Evolutionary conservation across 345 rosid genomes (phyloP).

Genomic region (Schrenkiella parvula): DNA sequence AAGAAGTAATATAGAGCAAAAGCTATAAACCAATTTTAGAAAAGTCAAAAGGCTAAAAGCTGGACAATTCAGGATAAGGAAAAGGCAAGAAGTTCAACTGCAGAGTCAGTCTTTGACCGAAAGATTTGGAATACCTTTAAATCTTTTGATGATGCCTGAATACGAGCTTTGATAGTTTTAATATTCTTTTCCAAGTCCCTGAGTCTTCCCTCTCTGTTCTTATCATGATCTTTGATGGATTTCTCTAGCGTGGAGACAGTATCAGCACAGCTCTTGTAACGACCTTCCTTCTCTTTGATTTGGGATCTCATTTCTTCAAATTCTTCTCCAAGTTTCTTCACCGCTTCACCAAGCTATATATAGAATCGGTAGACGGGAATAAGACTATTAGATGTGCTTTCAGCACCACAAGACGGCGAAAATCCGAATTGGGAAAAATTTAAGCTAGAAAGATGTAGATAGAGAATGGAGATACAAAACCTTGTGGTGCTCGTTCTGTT

Average conservation of each 20-base stretch:
- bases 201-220: constrained; percentile 73
- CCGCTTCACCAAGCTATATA: constrained; percentile 68
- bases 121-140: constrained; percentile 52
- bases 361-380: background rate
- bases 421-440: background rate
- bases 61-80: constrained; percentile 1
- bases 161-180: constrained; percentile 59
- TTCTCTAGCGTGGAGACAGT: constrained; percentile 60
- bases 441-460: constrained; percentile 4
- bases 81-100: background rate
- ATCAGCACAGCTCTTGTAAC: constrained; percentile 48
- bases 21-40: background rate
- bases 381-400: background rate
- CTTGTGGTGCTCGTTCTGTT: constrained; percentile 95
- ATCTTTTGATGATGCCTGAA: constrained; percentile 73
- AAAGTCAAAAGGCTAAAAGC: background rate
- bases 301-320: constrained; percentile 59
- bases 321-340: constrained; percentile 75
- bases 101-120: background rate
- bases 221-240: constrained; percentile 77
- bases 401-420: background rate
- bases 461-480: constrained; percentile 35
- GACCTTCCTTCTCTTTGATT: constrained; percentile 55
- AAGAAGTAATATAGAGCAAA: constrained; percentile 16
- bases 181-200: constrained; percentile 74